phyloP scores from a whole-genome alignment of 1,284 basidiomycete species.

The Ustilago cynodontis region DNA sequence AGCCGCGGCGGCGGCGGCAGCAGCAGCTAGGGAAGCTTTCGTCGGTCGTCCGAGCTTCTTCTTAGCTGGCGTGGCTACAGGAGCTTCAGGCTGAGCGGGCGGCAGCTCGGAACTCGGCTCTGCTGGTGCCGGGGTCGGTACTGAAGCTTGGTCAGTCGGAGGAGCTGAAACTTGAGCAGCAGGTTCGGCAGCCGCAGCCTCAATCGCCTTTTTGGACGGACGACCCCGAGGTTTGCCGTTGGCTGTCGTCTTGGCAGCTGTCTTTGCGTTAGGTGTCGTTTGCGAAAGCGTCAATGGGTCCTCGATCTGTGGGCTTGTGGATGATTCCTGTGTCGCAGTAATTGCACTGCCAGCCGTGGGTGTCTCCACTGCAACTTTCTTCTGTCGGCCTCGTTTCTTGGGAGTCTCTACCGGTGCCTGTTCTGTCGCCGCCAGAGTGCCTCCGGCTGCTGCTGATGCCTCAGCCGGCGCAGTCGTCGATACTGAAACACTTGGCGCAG shows the following conservation, averaged over 20 bases:
- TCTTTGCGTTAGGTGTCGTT: neutral
- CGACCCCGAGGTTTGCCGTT: constrained; percentile 15
- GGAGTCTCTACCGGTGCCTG: constrained; percentile 13
- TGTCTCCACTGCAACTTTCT: constrained; percentile 2
- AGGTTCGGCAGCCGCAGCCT: neutral
- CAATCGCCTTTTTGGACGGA: constrained; percentile 16
- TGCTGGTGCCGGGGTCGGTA: neutral
- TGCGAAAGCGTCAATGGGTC: neutral
- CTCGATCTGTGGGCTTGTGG: neutral
- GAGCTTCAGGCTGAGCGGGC: neutral
- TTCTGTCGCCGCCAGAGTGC: neutral
- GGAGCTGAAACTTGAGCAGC: neutral
- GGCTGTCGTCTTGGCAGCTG: neutral
- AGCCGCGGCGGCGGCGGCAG: neutral
- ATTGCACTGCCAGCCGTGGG: neutral
- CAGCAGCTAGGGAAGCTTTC: neutral
- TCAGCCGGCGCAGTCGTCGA: neutral
- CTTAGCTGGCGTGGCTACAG: neutral
- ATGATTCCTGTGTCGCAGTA: neutral
- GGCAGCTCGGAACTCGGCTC: neutral
- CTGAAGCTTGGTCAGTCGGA: neutral
- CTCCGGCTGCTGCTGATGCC: neutral
- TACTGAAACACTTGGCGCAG: neutral
- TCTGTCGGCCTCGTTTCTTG: constrained; percentile 9
- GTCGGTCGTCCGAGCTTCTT: constrained; percentile 2